Conservation (phyloP, 2,329 filamentous ascomycete genomes). For the Colletotrichum liriopes region DNA sequence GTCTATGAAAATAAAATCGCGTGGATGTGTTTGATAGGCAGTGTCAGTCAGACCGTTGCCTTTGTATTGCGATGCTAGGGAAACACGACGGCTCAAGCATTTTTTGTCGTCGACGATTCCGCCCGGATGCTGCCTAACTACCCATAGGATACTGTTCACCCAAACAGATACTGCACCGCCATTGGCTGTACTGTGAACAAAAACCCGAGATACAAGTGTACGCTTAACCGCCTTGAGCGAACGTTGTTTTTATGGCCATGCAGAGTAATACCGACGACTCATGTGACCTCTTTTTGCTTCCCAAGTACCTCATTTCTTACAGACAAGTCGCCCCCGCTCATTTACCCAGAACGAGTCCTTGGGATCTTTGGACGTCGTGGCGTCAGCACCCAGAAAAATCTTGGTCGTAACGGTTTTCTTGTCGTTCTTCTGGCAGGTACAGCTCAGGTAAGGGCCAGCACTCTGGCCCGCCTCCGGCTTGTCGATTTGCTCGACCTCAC, state of each 20-base stretch:
- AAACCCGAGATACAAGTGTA: too few relatives aligned
- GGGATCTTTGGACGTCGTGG: background rate
- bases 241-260: background rate
- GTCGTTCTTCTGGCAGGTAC: conserved; percentile 2
- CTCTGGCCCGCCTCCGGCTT: background rate
- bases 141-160: too few relatives aligned
- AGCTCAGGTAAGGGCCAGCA: conserved; percentile 2
- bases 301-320: background rate
- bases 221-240: too few relatives aligned
- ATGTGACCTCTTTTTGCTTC: background rate
- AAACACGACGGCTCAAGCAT: too few relatives aligned
- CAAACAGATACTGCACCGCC: too few relatives aligned
- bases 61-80: too few relatives aligned
- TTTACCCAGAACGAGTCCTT: conserved; percentile 10
- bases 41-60: too few relatives aligned
- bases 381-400: background rate
- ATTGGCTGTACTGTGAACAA: too few relatives aligned
- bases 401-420: background rate
- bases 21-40: too few relatives aligned
- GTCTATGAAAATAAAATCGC: too few relatives aligned
- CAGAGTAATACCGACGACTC: background rate
- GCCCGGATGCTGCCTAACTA: too few relatives aligned
- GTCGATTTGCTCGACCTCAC: conserved; percentile 1
- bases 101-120: too few relatives aligned
- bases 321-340: background rate